phyloP scores from a whole-genome alignment of 2,329 filamentous ascomycete genomes.

The Trichoderma koningii region DNA sequence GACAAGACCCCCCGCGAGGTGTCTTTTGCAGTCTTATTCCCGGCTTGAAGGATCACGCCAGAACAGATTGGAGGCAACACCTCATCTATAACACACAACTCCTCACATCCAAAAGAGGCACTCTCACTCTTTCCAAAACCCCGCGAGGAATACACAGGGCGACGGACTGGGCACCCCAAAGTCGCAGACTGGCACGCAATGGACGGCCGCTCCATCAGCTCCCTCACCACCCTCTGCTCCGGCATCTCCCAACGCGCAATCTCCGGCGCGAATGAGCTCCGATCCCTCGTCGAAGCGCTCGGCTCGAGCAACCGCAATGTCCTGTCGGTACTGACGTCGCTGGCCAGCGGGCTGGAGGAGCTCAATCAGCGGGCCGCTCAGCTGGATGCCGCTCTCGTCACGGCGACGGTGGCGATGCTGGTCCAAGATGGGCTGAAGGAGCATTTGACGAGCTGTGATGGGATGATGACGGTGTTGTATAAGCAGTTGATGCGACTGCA shows the following conservation, averaged over 20 bases:
- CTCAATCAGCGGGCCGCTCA: slow-evolving; percentile 34
- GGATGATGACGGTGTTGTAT: slow-evolving; percentile 35
- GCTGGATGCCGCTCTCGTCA: slow-evolving; percentile 35
- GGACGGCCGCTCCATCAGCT: slow-evolving; percentile 42
- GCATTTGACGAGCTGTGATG: slow-evolving; percentile 38
- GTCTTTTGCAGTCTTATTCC: background rate
- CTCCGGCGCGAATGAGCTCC: slow-evolving; percentile 38
- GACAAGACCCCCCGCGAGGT: background rate
- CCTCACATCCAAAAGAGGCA: background rate
- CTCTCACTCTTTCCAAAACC: background rate
- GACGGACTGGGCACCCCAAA: background rate
- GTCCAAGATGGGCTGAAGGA: slow-evolving; percentile 37
- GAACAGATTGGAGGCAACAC: background rate
- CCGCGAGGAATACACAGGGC: background rate
- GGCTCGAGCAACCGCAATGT: slow-evolving; percentile 26
- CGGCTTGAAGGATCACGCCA: background rate
- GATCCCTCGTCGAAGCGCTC: slow-evolving; percentile 33
- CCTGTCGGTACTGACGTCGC: slow-evolving; percentile 33
- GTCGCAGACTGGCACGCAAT: slow-evolving; percentile 29
- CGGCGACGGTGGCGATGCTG: slow-evolving; percentile 35
- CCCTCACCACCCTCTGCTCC: slow-evolving; percentile 38
- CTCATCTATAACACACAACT: background rate
- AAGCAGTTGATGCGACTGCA: slow-evolving; percentile 42
- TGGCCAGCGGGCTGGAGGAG: slow-evolving; percentile 34
- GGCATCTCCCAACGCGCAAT: slow-evolving; percentile 38